Base-by-base conservation (phyloP, 768 basidiomycete genomes). In the Suillus bovinus region DNA sequence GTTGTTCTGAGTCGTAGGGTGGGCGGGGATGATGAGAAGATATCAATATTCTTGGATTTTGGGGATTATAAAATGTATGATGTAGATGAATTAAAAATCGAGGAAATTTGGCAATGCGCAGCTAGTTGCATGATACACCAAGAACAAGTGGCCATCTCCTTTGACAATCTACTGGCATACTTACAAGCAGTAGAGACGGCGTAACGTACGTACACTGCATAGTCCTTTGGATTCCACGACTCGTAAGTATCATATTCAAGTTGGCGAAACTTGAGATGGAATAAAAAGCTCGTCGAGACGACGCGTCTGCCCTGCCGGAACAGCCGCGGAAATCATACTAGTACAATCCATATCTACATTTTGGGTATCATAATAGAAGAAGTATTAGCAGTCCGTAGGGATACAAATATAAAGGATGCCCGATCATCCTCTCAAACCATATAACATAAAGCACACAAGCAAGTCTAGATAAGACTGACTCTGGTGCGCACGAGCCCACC, bases 401-500 rank as follows among this genome's bases (percentile, higher is more conserved):
- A 53, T 42, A 55, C 11, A 62, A 53, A 33, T 17, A 17, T n/a
- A 33, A 52, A 52, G 11, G 31, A 29, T 31, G 29, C 20, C 29
- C 29, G 6, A n/a, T 31, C 27, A 17, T 50, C 17, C 17, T n/a
- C 50, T 33, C 29, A 52, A 31, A 31, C 10, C 27, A 50, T 17
- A 20, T 13, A 61, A 14, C 44, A 63, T 46, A 46, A 36, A 63
- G 34, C 61, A 27, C 34, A 24, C 4, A 34, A 54, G 33, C 33
- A 31, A 41, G 33, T 46, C 78, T 74, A 94, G 61, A 94, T 94
- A 67, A 94, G 83, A 69, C 83, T 90, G 74, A 94, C 86, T 61
- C 84, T 83, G 22, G 92, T 91, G 72, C 93, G 82, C 36, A 90
- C 80, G 41, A 96, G 79, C 0, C 94, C 94, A 5, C 93, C 93